Conservation (phyloP, 202 grass and related monocot species). For the Elaeis oleifera region DNA sequence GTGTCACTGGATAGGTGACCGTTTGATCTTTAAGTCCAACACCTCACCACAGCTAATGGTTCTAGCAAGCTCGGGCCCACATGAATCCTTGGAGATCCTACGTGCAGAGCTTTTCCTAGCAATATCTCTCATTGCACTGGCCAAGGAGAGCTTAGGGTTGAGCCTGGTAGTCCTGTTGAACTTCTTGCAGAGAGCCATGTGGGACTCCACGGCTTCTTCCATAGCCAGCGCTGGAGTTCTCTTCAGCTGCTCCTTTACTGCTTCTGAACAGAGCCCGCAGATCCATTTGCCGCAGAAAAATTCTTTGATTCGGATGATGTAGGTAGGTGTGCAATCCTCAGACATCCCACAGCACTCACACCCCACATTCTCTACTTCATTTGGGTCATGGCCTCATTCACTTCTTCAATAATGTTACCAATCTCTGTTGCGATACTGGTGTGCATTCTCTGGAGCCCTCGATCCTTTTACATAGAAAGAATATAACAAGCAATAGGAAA, state of each 20-base stretch:
- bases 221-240: constrained; percentile 19
- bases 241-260: constrained; percentile 12
- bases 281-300: no score
- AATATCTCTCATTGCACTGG: constrained; percentile 82
- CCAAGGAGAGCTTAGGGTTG: constrained; percentile 91
- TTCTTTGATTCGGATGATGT: no score
- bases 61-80: not conserved
- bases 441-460: no score
- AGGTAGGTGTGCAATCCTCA: no score
- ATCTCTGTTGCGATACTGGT: no score
- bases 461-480: no score
- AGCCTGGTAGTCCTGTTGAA: constrained; percentile 79
- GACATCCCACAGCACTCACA: no score
- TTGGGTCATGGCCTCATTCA: no score
- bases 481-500: no score
- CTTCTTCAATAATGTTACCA: no score
- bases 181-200: constrained; percentile 53
- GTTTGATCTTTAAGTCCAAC: constrained; percentile 5
- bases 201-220: constrained; percentile 45
- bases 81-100: not conserved
- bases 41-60: constrained; percentile 4
- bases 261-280: constrained; percentile 1
- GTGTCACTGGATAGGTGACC: not conserved
- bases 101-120: constrained; percentile 51
- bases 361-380: no score